These are phyloP conservation scores for Obba rivulosa DNA, from an alignment of 768 basidiomycete genomes.

Conservation along the genomic window DNA sequence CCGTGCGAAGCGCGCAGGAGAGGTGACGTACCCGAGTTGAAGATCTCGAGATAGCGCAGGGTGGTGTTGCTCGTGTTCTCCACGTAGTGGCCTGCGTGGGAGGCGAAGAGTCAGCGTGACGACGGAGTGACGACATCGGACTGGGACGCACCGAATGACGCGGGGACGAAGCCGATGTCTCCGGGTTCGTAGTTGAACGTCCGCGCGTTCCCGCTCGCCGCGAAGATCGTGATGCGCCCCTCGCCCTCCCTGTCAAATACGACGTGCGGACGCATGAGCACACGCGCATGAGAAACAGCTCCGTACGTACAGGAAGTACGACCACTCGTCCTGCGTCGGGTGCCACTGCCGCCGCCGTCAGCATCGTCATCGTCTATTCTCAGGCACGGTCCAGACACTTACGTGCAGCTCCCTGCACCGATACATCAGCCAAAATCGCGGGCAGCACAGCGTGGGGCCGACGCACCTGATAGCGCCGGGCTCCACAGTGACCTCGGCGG, in stretches of 20 bases:
- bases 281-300: background rate
- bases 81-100: constrained; percentile 46
- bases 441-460: constrained; percentile 46
- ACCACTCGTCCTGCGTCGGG: constrained; percentile 61
- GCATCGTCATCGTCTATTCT: background rate
- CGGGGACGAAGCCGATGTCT: constrained; percentile 21
- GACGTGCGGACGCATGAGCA: background rate
- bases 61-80: constrained; percentile 62
- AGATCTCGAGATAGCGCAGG: constrained; percentile 56
- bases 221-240: constrained; percentile 40
- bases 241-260: constrained; percentile 28
- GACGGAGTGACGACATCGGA: background rate
- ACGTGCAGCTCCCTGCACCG: background rate
- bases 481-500: constrained; percentile 50
- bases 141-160: constrained; percentile 9
- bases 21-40: constrained; percentile 21
- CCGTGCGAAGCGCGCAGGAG: background rate
- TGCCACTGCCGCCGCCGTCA: constrained; percentile 45
- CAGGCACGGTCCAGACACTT: background rate
- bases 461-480: constrained; percentile 43
- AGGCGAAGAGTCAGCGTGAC: background rate
- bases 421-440: background rate
- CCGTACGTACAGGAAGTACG: constrained; percentile 44
- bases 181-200: constrained; percentile 42
- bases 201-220: constrained; percentile 31